phyloP scores from a whole-genome alignment of 116 monocot genomes.

The Thalassia testudinum region DNA sequence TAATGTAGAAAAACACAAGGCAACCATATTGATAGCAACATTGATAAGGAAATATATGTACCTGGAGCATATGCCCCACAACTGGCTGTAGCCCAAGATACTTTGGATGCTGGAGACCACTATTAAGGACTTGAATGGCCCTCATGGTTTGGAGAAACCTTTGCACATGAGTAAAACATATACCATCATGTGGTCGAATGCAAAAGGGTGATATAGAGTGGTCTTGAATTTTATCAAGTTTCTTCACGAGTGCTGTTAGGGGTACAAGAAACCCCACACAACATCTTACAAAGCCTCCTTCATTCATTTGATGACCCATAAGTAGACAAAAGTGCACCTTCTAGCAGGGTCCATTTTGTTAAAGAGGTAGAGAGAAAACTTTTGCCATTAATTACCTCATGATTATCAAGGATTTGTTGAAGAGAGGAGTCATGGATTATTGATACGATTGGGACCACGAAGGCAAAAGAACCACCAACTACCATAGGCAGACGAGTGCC shows the following conservation, averaged over 20 bases:
- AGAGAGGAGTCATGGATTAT: slow-evolving; percentile 59
- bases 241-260: too few species aligned
- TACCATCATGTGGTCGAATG: neutral
- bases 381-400: slow-evolving; percentile 25
- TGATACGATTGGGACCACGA: slow-evolving; percentile 71
- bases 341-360: too few species aligned
- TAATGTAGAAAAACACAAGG: too few species aligned
- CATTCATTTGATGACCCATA: neutral
- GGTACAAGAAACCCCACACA: too few species aligned
- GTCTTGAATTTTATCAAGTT: too few species aligned
- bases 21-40: too few species aligned
- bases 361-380: neutral
- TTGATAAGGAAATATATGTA: too few species aligned
- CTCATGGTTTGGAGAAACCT: slow-evolving; percentile 90
- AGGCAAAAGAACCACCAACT: slow-evolving; percentile 78
- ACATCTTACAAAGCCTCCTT: neutral
- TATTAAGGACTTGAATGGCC: slow-evolving; percentile 80
- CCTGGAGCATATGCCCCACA: slow-evolving; percentile 96
- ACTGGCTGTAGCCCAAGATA: slow-evolving; percentile 83
- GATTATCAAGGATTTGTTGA: slow-evolving; percentile 35
- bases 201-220: too few species aligned
- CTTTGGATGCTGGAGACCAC: slow-evolving; percentile 92
- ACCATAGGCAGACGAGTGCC: slow-evolving; percentile 88
- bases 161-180: slow-evolving; percentile 19
- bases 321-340: too few species aligned